Conservation (phyloP, 306 rosid species). For the Pyrus communis region DNA sequence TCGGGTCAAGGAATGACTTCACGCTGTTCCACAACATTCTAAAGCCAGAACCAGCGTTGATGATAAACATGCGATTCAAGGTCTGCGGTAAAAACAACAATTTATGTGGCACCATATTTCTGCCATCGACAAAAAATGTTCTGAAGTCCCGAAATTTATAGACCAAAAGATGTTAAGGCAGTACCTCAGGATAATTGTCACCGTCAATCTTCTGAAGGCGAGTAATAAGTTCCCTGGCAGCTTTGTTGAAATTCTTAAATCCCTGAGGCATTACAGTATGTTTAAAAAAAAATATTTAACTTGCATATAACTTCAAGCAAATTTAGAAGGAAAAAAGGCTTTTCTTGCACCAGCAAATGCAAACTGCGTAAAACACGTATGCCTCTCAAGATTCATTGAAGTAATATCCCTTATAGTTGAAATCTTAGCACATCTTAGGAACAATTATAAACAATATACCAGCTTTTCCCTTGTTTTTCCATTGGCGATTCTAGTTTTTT, state of each 20-base stretch:
- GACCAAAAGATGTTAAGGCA: background rate
- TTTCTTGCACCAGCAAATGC: background rate
- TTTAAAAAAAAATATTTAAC: background rate
- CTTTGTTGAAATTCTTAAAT: slow-evolving; percentile 67
- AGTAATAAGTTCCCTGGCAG: slow-evolving; percentile 70
- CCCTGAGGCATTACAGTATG: slow-evolving; percentile 39
- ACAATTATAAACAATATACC: background rate
- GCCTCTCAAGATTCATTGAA: background rate
- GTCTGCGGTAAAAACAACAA: slow-evolving; percentile 56
- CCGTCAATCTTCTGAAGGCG: slow-evolving; percentile 79
- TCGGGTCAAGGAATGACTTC: slow-evolving; percentile 87
- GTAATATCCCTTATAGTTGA: background rate
- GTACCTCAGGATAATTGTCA: slow-evolving; percentile 89
- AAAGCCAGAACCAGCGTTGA: slow-evolving; percentile 96
- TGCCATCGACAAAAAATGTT: background rate
- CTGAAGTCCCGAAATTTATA: background rate
- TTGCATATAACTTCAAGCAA: background rate
- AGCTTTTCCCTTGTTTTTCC: background rate
- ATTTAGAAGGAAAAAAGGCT: background rate
- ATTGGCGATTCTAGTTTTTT: too few species aligned
- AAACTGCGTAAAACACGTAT: background rate
- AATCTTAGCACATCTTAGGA: background rate
- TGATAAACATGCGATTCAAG: slow-evolving; percentile 94
- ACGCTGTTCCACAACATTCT: slow-evolving; percentile 92
- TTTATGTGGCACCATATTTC: slow-evolving; percentile 22